These are phyloP conservation scores for Tetrahymena borealis DNA, from an alignment of 73 alveolate genomes.

Conservation along the genomic window DNA sequence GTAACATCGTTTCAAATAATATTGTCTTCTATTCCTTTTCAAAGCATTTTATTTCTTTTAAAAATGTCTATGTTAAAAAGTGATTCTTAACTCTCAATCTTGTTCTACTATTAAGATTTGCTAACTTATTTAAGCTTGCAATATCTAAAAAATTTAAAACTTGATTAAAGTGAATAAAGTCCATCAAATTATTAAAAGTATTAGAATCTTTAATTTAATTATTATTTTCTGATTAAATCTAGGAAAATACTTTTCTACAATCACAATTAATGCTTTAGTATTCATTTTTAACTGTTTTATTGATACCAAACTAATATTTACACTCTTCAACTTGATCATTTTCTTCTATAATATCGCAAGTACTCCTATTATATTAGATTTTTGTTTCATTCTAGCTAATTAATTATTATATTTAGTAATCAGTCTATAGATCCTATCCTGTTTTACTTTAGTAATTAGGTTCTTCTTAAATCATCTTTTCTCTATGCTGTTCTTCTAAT, in stretches of 20 bases:
- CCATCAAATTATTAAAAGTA: not conserved
- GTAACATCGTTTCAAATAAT: not conserved
- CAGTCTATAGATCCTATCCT: no score
- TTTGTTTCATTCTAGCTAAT: no score
- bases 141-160: not conserved
- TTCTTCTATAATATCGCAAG: no score
- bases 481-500: no score
- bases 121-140: not conserved
- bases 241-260: not conserved
- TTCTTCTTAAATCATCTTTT: no score
- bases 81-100: not conserved
- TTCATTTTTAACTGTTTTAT: no score
- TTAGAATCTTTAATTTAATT: not conserved
- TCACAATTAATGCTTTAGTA: no score
- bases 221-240: not conserved
- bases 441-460: no score
- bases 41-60: not conserved
- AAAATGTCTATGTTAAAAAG: not conserved
- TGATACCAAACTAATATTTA: no score
- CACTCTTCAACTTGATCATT: no score
- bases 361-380: no score
- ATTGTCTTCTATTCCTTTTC: not conserved
- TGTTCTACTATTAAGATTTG: not conserved
- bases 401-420: no score
- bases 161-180: not conserved